phyloP scores from a whole-genome alignment of 306 rosid genomes.

The Geum urbanum region DNA sequence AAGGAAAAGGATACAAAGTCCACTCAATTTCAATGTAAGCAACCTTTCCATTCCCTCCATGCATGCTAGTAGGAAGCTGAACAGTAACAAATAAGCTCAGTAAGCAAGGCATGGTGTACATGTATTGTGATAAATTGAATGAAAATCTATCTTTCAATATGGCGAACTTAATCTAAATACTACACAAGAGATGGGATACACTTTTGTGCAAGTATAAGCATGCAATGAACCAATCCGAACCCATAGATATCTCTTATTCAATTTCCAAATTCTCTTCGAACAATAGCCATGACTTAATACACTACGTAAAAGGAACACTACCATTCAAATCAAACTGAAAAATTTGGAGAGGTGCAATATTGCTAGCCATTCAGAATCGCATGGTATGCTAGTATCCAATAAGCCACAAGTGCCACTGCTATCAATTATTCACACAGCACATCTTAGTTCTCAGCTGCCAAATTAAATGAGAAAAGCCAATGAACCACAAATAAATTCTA shows the following conservation, averaged over 20 bases:
- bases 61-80: constrained; percentile 87
- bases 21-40: constrained; percentile 98
- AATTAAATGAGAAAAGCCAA: background rate
- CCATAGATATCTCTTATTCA: background rate
- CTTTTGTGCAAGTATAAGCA: background rate
- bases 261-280: too few species aligned
- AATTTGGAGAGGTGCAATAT: background rate
- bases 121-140: background rate
- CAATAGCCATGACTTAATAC: background rate
- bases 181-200: too few species aligned
- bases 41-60: constrained; percentile 95
- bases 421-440: background rate
- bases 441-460: background rate
- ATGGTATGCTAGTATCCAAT: background rate
- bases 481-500: background rate
- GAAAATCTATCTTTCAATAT: background rate
- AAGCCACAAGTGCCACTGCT: background rate
- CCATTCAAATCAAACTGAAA: background rate
- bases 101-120: constrained; percentile 13
- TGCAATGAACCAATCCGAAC: background rate
- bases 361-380: background rate
- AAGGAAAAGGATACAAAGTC: constrained; percentile 67
- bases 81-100: constrained; percentile 18
- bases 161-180: background rate
- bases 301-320: too few species aligned